These are phyloP conservation scores for Didymella lethalis DNA, from an alignment of 2,329 filamentous ascomycete species.

Conservation along the genomic window DNA sequence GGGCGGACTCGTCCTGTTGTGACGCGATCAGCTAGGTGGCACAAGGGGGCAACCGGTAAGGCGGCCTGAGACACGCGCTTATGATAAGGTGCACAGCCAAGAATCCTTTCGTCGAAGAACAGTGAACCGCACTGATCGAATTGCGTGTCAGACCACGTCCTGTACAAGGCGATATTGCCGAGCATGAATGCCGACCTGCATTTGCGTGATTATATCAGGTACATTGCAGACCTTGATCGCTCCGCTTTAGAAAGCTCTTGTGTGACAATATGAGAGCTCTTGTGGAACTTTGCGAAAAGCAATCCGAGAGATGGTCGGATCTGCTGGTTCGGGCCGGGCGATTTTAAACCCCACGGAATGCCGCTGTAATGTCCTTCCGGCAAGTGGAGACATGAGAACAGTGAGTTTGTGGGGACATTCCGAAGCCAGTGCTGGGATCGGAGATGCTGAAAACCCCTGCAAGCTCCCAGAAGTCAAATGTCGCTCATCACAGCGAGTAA, in stretches of 20 bases:
- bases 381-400: constrained; percentile 10
- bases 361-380: constrained; percentile 11
- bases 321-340: constrained; percentile 17
- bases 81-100: neutral
- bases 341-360: constrained; percentile 10
- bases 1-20: constrained; percentile 9
- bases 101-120: neutral
- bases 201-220: constrained; percentile 15
- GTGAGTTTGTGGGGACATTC: constrained; percentile 6
- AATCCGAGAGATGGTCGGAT: constrained; percentile 5
- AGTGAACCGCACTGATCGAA: neutral
- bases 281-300: constrained; percentile 19
- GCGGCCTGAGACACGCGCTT: constrained; percentile 16
- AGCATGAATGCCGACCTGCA: constrained; percentile 12
- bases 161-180: constrained; percentile 2
- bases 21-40: constrained; percentile 11
- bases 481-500: neutral
- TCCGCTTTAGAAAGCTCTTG: constrained; percentile 15
- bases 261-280: constrained; percentile 7
- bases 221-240: constrained; percentile 12
- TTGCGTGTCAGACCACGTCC: constrained; percentile 4
- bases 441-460: constrained; percentile 1
- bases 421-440: constrained; percentile 3
- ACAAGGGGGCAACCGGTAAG: constrained; percentile 11
- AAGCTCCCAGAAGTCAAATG: neutral